These are phyloP conservation scores for Capillidium rhysosporum DNA, from an alignment of 371 early-diverging fungal species.

Conservation along the genomic window DNA sequence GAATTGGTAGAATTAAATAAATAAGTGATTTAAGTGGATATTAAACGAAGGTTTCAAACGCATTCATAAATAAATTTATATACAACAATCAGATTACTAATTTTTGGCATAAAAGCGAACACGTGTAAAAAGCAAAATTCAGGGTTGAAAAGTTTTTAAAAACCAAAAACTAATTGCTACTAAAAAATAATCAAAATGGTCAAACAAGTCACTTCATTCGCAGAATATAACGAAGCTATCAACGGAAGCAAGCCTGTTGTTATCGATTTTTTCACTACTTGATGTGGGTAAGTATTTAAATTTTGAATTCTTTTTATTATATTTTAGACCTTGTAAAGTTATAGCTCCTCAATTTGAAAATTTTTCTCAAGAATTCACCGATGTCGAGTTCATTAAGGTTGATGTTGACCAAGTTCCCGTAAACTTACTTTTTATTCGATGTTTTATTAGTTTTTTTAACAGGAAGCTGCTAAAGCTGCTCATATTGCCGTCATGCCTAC, in stretches of 20 bases:
- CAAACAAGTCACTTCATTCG: not conserved
- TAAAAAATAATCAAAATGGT: not conserved
- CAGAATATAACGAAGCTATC: not conserved
- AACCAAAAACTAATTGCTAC: too few species aligned
- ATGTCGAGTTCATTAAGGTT: constrained; percentile 59
- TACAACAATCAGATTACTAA: too few species aligned
- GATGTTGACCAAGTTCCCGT: constrained; percentile 49
- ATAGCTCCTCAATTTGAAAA: constrained; percentile 51
- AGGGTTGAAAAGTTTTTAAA: too few species aligned
- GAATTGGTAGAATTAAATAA: too few species aligned
- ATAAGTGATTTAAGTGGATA: too few species aligned
- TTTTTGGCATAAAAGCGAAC: too few species aligned
- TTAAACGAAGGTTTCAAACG: too few species aligned
- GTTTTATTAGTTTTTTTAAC: not conserved
- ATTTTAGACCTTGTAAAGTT: constrained; percentile 63
- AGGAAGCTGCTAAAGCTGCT: constrained; percentile 44
- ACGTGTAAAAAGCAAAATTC: too few species aligned
- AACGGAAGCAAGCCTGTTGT: constrained; percentile 4
- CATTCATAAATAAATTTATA: too few species aligned
- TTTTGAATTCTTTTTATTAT: constrained; percentile 6
- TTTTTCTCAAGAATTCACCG: constrained; percentile 24
- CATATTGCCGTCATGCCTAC: constrained; percentile 82
- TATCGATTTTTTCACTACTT: constrained; percentile 13
- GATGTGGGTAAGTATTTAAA: constrained; percentile 13
- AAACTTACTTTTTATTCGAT: not conserved